Base-by-base conservation (phyloP, 345 rosid species). In the Kernera saxatilis region DNA sequence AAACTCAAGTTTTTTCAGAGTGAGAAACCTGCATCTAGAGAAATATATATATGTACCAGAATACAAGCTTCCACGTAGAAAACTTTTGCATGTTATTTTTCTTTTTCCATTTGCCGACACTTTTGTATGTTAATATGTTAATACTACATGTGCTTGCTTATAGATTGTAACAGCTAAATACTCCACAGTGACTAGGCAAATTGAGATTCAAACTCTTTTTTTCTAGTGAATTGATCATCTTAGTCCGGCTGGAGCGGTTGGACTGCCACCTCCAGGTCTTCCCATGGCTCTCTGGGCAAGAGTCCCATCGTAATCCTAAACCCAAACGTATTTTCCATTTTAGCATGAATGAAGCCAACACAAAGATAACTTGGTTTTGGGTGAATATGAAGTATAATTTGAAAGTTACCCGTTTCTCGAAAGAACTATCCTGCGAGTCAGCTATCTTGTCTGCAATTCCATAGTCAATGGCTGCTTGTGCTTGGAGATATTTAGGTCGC, bases 381-480 rank as follows among this genome's bases (percentile, higher is more conserved):
- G 30, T 26, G 69, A 21, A 15, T 50, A 13, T 21, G 41, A 43
- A 35, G 19, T 18, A 10, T 33, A 33, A n/a, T 13, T 18, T 40
- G 44, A 60, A 57, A 18, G 45, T 52, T 84, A 89, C 96, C 85
- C 85, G 74, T 75, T 80, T 85, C 80, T 87, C 86, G 21, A 76
- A 93, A 13, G 88, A 85, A 25, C 61, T 53, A 59, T 88, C 88
- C 50, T 70, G 79, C 1, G 89, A 78, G 81, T 79, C 80, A 14
- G 87, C 75, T 52, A 89, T 78, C 81, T 88, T 89, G 82, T 94
- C 99, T 29, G 85, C 99, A 46, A 94, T 64, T 40, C 99, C 99
- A 67, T 89, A 91, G 43, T 86, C 96, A 30, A 91, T 83, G 15
- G 94, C 96, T 77, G 82, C 86, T 65, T 89, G 82, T 25, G 91